phyloP scores from a whole-genome alignment of 116 monocot genomes.

The Dioscorea cayenensis region DNA sequence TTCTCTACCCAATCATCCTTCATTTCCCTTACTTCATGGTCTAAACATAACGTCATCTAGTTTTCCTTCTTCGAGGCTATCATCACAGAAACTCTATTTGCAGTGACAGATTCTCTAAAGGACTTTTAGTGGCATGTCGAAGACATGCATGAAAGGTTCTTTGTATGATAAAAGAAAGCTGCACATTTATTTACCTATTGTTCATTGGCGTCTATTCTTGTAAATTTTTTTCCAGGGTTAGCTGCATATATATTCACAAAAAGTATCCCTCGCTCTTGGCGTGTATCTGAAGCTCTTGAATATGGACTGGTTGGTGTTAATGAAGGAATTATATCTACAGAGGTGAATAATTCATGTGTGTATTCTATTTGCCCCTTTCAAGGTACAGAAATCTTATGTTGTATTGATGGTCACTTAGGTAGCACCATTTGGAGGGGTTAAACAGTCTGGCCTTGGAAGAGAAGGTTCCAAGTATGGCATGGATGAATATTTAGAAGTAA shows the following conservation, averaged over 20 bases:
- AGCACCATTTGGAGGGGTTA: constrained; percentile 92
- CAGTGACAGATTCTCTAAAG: too few relatives aligned
- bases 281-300: constrained; percentile 94
- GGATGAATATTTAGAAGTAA: constrained; percentile 81
- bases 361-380: not conserved
- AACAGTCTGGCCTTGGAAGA: constrained; percentile 92
- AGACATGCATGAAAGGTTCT: too few relatives aligned
- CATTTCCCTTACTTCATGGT: too few relatives aligned
- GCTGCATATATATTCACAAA: constrained; percentile 86
- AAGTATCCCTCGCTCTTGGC: constrained; percentile 85
- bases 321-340: constrained; percentile 86
- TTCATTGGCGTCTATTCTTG: not conserved
- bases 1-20: too few relatives aligned
- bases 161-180: not conserved
- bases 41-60: too few relatives aligned
- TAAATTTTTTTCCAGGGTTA: constrained; percentile 34
- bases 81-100: too few relatives aligned
- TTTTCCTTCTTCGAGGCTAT: too few relatives aligned
- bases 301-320: constrained; percentile 93
- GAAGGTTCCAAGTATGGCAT: constrained; percentile 99
- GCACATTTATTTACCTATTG: not conserved
- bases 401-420: constrained; percentile 33
- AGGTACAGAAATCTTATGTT: not conserved
- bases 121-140: too few relatives aligned
- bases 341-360: constrained; percentile 22